phyloP scores from a whole-genome alignment of 75 land plant genomes.

The Ceratopteris richardii region DNA sequence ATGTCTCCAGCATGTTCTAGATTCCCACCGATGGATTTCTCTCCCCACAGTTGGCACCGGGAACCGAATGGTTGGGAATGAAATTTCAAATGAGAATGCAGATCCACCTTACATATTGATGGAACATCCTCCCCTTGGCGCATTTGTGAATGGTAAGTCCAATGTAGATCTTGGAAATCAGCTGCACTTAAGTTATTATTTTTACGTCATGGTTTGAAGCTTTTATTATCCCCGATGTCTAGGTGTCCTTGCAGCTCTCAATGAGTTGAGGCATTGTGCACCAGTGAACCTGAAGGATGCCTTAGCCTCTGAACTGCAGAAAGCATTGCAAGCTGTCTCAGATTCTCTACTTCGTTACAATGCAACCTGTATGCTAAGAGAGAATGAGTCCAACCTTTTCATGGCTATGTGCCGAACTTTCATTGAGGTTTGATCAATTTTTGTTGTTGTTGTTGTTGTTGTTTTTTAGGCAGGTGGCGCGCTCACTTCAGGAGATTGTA shows the following conservation, averaged over 20 bases:
- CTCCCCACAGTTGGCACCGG: slow-evolving; percentile 77
- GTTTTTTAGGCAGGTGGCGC: not conserved
- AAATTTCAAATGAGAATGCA: slow-evolving; percentile 50
- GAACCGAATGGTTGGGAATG: slow-evolving; percentile 41
- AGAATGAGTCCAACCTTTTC: slow-evolving; percentile 75
- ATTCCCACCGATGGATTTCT: slow-evolving; percentile 98
- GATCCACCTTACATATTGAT: slow-evolving; percentile 81
- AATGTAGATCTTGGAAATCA: not conserved
- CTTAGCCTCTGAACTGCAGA: slow-evolving; percentile 69
- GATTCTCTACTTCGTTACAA: slow-evolving; percentile 72
- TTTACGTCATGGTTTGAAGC: not conserved
- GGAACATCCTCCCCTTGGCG: slow-evolving; percentile 98
- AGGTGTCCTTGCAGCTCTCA: slow-evolving; percentile 88
- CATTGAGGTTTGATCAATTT: slow-evolving; percentile 51
- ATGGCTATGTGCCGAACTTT: slow-evolving; percentile 82
- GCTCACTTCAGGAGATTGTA: no score
- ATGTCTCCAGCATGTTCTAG: slow-evolving; percentile 72
- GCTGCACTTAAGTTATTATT: not conserved
- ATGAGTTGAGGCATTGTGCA: slow-evolving; percentile 92
- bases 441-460: not conserved
- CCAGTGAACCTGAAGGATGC: slow-evolving; percentile 61
- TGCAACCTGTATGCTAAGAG: slow-evolving; percentile 65
- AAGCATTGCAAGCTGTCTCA: slow-evolving; percentile 76
- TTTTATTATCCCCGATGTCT: slow-evolving; percentile 5
- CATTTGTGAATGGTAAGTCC: slow-evolving; percentile 84